Evolutionary conservation across 805 yeast genomes (phyloP).

Genomic region (Barnettozyma vustinii): DNA sequence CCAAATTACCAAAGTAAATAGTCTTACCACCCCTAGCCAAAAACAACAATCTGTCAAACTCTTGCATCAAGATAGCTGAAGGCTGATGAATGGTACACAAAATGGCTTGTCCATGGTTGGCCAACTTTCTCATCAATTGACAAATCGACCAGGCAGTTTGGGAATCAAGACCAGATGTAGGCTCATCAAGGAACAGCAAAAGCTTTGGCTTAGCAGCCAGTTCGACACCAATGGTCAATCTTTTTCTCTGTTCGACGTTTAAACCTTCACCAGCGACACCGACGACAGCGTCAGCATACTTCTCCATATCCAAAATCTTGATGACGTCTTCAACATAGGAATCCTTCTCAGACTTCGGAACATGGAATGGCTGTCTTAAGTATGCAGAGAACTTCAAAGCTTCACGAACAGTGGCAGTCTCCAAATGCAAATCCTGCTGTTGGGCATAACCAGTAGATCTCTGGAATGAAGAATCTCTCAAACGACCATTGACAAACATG

Average conservation of each 20-base stretch:
- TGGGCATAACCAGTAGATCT: conserved; percentile 55
- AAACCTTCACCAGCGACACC: conserved; percentile 72
- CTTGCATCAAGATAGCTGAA: conserved; percentile 70
- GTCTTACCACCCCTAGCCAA: conserved; percentile 67
- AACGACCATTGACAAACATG: conserved; percentile 57
- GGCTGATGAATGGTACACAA: conserved; percentile 82
- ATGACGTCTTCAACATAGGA: conserved; percentile 63
- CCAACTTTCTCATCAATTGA: conserved; percentile 52
- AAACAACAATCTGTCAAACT: conserved; percentile 70
- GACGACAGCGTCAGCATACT: conserved; percentile 65
- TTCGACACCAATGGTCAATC: conserved; percentile 61
- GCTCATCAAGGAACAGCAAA: conserved; percentile 58
- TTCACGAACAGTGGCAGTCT: conserved; percentile 67
- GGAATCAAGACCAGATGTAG: conserved; percentile 64
- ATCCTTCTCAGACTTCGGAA: conserved; percentile 50
- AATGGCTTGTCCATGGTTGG: conserved; percentile 57
- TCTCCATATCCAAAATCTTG: conserved; percentile 55
- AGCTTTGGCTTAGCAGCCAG: conserved; percentile 59
- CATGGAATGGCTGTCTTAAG: conserved; percentile 55
- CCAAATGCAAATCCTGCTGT: conserved; percentile 69
- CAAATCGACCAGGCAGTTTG: conserved; percentile 65
- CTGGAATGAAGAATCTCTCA: conserved; percentile 56
- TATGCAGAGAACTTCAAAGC: conserved; percentile 63
- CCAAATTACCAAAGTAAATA: conserved; percentile 71
- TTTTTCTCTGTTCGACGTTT: conserved; percentile 60